Evolutionary conservation across 352 stramenopile species (phyloP), one percentile per base, ranked within the genome.

Genomic region (Globisporangium yorkense): DNA sequence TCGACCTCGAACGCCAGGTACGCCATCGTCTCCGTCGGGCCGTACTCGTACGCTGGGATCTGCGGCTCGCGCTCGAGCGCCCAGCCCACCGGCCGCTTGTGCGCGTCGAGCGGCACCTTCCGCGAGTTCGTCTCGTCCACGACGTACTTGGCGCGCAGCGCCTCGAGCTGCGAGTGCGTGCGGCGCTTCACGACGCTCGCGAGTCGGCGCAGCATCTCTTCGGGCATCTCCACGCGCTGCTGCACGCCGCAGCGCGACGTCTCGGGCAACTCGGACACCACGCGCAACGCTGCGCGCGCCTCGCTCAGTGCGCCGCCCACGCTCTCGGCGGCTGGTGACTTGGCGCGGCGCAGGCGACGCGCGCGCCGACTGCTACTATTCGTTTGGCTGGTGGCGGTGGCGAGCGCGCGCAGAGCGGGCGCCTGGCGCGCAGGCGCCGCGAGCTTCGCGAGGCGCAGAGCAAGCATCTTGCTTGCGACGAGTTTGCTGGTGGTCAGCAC

Each of bases 1-100:
- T 94, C 85, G 53, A 94, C 75, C 51, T 94, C 80, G 53, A 75
- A 87, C 7, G 80, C 72, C 49, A 92, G 52, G 65, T 85, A 94
- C 51, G 79, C 74, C 53, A 89, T 66, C 27, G 85, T 92, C 61
- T 94, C 83, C 2, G 58, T 59, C 13, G 85, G 82, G 3, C 85
- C 85, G 43, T 92, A 94, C 16, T 72, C 51, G 31, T 82, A 88
- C 12, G 80, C 62, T 8, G 75, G 72, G 62, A 92, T 82, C 70
- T 89, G 77, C 50, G 75, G 37, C 5, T 69, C 72, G 56, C 78
- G 79, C 59, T 89, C 73, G 62, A 92, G 80, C 21, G 83, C 85
- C 84, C 84, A 94, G 35, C 84, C 84, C 18, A 94, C 54, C 46
- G 82, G 73, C 44, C 68, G 77, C 57, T 91, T 89, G 72, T 87